Base-by-base conservation (phyloP, 257 asterid genomes). In the Phtheirospermum japonicum region DNA sequence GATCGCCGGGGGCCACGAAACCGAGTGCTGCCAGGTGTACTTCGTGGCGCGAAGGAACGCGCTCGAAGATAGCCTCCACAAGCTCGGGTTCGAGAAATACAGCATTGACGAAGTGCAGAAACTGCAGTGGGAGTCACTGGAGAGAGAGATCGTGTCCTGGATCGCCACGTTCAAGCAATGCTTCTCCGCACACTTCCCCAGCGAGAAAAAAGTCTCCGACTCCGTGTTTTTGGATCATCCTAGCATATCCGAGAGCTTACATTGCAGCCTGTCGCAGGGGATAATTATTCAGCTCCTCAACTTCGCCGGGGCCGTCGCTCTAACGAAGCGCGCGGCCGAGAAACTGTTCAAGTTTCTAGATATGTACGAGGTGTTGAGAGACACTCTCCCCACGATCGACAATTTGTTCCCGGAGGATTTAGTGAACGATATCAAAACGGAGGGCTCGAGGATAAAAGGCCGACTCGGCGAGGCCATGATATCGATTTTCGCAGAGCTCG, bases 81-180 rank as follows among this genome's bases (percentile, higher is more conserved):
- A 79, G 49, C 40, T 75, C 2, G 95, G 98, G 2, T 77, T 88
- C 45, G 90, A 86, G 32, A 86, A 82, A 14, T 67, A 73, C 69
- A 88, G 95, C 82, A 80, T 81, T 5, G 98, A 91, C 7, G 98
- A 91, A 12, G 83, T 91, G 19, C 93, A 84, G 16, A 88, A 71
- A 61, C 86, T 81, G 94, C 34, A 71, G 0, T 84, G 96, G 95
- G 95, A 91, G 5, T 13, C 80, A 2, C 70, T 91, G 43, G 95
- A 88, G 81, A 78, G 80, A 55, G 94, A 86, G 64, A 83, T 86
- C 56, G 79, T 57, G 2, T 43, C 83, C 28, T 89, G 98, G 95
- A 83, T 83, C 61, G 52, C 17, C 0, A 74, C 78, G 31, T 79
- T 82, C 77, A 82, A 79, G 48, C 76, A 74, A 26, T 75, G 75